A percentile compares a stretch with the other conserved stretches of the same genome.
Conservation (phyloP, 306 rosid genomes). For the Psophocarpus tetragonolobus region DNA sequence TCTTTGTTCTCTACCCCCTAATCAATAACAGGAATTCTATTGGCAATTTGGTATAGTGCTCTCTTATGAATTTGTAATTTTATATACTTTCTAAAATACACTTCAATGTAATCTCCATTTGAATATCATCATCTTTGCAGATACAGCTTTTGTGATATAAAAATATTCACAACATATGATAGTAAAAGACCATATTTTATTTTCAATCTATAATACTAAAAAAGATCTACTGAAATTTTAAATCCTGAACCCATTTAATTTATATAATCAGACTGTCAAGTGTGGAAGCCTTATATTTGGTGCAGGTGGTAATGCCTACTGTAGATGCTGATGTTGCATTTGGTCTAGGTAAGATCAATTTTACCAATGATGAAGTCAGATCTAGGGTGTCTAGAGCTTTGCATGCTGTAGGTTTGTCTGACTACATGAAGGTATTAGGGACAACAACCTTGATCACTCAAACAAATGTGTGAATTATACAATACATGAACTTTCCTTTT, state of each 20-base stretch:
- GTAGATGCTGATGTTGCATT: constrained; percentile 89
- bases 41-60: constrained; percentile 12
- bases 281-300: constrained; percentile 16
- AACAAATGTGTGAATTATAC: constrained; percentile 7
- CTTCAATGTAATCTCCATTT: background rate
- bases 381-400: constrained; percentile 67
- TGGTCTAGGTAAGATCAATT: constrained; percentile 78
- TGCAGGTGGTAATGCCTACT: constrained; percentile 88
- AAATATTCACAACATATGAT: background rate
- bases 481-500: constrained; percentile 18
- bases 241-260: background rate
- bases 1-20: background rate
- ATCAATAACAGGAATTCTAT: constrained; percentile 2
- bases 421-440: constrained; percentile 66
- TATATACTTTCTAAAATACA: background rate
- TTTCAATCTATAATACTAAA: constrained; percentile 6
- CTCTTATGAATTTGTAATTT: background rate
- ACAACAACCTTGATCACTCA: background rate
- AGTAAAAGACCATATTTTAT: background rate
- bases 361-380: constrained; percentile 65
- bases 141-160: background rate
- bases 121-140: constrained; percentile 12
- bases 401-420: constrained; percentile 67
- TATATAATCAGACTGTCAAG: background rate
- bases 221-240: background rate